Base-by-base conservation (phyloP, 1,284 basidiomycete genomes). In the Schizophyllum commune region DNA sequence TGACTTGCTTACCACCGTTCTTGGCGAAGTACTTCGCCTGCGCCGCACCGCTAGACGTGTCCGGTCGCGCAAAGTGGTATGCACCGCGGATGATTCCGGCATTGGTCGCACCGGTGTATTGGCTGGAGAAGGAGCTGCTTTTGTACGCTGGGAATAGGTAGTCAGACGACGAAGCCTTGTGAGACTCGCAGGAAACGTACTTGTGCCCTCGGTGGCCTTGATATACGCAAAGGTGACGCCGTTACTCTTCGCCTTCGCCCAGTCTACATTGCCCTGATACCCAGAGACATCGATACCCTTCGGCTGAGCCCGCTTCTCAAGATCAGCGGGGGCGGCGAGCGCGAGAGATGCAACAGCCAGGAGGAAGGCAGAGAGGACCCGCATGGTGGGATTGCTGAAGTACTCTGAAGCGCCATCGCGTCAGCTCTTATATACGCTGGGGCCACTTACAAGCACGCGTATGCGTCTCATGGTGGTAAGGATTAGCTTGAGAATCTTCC, bases 181-280 rank as follows among this genome's bases (percentile, higher is more conserved):
- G 32, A 55, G 22, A 3, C 62, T 55, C 47, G 61, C 56, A 52
- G 60, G 63, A 19, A 11, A 62, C 69, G 7, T 62, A 86, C 78
- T 71, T 52, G 81, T 86, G 15, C 84, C 84, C 68, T 89, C 85
- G 5, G 86, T 89, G 13, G 85, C 87, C 69, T 89, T 89, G 79
- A 89, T 86, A 68, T 79, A 87, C 9, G 76, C 83, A 65, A 88
- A 89, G 15, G 74, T 63, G 54, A 86, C 71, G 4, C 85, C 85
- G 63, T 83, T 83, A n/a, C 78, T 70, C 61, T 77, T 79, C 63
- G 83, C 82, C 7, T 77, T 73, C 34, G 70, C 73, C 82, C 83
- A 86, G 70, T 86, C 74, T 21, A 88, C 73, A 62, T 68, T 69
- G 22, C 77, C 67, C 64, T 88, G 86, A 63, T 77, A 83, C 66